Evolutionary conservation across 108 stramenopile species (phyloP).

Genomic region (Pseudonitzschia pungens): DNA sequence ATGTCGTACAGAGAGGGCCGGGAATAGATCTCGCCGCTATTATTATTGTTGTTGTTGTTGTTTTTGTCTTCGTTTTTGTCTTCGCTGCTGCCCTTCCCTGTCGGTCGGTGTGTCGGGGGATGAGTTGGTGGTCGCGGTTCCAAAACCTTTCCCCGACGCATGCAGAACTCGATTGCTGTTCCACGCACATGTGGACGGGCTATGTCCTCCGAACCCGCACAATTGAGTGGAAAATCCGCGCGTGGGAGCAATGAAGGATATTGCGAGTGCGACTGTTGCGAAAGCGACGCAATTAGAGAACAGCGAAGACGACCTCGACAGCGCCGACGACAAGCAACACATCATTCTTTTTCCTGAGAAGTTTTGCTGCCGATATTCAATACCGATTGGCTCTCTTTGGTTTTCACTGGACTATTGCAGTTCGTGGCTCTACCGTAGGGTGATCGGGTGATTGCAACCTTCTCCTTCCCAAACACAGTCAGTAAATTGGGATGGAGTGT

Average conservation of each 20-base stretch:
- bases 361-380: no score
- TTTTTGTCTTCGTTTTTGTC: no score
- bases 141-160: conserved; percentile 8
- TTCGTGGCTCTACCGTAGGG: no score
- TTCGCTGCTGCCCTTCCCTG: background rate
- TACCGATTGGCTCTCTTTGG: no score
- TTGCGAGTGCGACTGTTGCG: background rate
- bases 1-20: conserved; percentile 78
- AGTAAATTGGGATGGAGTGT: no score
- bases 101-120: background rate
- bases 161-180: background rate
- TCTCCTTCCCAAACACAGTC: no score
- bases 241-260: background rate
- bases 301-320: no score
- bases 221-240: background rate
- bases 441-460: no score
- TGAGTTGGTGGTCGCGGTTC: background rate
- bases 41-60: background rate
- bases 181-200: background rate
- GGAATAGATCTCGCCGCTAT: conserved; percentile 57
- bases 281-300: background rate
- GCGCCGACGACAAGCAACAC: no score
- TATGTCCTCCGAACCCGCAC: background rate
- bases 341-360: no score
- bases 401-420: no score